Percentiles rank a stretch among this genome's conserved stretches.
These are phyloP conservation scores for Cryphonectria japonica DNA, from an alignment of 2,329 filamentous ascomycete species.

Conservation along the genomic window DNA sequence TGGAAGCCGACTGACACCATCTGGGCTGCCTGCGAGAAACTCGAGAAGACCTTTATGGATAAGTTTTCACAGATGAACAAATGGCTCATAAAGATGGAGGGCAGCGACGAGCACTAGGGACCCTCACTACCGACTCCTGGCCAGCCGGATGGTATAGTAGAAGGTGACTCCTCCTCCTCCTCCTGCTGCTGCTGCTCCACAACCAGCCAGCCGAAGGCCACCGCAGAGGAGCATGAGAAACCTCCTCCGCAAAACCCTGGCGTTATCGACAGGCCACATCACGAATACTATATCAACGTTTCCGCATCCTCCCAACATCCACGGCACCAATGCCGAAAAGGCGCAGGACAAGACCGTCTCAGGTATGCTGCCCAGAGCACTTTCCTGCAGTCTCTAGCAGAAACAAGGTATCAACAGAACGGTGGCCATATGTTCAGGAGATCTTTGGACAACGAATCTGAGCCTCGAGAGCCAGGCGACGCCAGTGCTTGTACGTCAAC, in stretches of 20 bases:
- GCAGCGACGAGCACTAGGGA: slow-evolving; percentile 42
- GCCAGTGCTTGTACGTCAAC: not conserved
- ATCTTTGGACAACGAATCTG: not conserved
- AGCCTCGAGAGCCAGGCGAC: not conserved
- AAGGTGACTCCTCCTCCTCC: too few species aligned
- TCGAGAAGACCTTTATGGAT: slow-evolving; percentile 55
- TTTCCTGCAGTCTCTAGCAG: not conserved
- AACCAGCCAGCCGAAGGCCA: not conserved
- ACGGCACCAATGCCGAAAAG: too few species aligned
- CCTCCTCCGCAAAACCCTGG: not conserved
- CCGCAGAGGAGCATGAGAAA: not conserved
- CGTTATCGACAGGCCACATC: slow-evolving; percentile 14
- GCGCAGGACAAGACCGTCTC: not conserved
- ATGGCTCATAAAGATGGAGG: slow-evolving; percentile 60
- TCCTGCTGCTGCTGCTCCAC: not conserved
- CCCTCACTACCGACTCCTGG: not conserved
- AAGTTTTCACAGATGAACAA: slow-evolving; percentile 60
- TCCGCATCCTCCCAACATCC: not conserved
- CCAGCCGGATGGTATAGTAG: not conserved
- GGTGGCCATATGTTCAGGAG: not conserved
- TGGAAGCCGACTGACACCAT: slow-evolving; percentile 61
- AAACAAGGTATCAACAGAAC: not conserved
- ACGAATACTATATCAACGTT: not conserved
- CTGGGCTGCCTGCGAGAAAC: slow-evolving; percentile 57
- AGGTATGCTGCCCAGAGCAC: not conserved